Percentiles rank a stretch among this genome's conserved stretches.
phyloP scores from a whole-genome alignment of 768 basidiomycete genomes.

The Lactarius akahatsu region DNA sequence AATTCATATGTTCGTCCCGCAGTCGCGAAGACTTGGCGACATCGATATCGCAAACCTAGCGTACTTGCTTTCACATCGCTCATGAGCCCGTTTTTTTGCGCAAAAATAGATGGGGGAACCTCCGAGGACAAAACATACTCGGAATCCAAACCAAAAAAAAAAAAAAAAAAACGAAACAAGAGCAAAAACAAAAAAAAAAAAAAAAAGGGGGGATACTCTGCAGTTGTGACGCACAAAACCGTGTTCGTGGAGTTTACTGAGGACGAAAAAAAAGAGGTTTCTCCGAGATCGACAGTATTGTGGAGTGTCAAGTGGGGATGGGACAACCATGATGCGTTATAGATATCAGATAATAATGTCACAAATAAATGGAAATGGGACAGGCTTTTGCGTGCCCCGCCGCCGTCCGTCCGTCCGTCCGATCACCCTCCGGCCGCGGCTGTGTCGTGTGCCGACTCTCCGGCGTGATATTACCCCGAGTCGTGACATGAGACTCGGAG shows the following conservation, averaged over 20 bases:
- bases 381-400: background rate
- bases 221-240: background rate
- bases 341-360: background rate
- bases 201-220: background rate
- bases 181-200: background rate
- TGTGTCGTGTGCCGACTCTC: background rate
- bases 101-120: background rate
- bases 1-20: background rate
- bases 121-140: background rate
- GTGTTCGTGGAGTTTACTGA: background rate
- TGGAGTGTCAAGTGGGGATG: background rate
- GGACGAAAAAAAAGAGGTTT: background rate
- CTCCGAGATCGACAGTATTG: background rate
- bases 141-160: background rate
- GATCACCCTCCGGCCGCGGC: background rate
- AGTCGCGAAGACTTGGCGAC: background rate
- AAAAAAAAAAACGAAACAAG: background rate
- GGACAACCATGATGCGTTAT: background rate
- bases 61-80: background rate
- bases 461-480: background rate
- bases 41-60: background rate
- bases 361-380: background rate
- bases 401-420: background rate
- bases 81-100: background rate
- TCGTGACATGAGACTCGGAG: background rate